Conservation (phyloP, 2,329 filamentous ascomycete genomes). For the Exophiala sideris region DNA sequence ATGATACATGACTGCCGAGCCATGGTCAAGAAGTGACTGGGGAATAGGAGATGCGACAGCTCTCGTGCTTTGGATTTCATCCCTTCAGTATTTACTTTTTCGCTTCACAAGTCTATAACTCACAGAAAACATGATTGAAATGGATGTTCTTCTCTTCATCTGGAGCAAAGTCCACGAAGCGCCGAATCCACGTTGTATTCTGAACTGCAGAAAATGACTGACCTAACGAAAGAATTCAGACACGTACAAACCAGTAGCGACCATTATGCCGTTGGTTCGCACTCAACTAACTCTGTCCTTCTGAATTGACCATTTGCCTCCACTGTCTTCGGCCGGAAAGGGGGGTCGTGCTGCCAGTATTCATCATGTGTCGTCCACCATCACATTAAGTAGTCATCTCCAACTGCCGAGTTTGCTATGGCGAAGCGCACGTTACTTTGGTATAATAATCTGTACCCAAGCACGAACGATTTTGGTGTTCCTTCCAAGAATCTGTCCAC, state of each 20-base stretch:
- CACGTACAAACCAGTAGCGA: no score
- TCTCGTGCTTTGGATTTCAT: background rate
- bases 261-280: no score
- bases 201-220: no score
- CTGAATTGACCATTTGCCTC: background rate
- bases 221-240: no score
- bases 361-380: no score
- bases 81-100: background rate
- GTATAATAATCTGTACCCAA: conserved; percentile 2
- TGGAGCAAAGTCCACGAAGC: no score
- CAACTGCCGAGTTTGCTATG: background rate
- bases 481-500: background rate
- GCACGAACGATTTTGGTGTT: conserved; percentile 9
- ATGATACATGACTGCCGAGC: background rate
- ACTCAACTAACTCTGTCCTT: background rate
- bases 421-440: background rate
- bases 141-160: no score
- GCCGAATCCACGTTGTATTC: no score
- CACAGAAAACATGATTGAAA: no score
- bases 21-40: no score
- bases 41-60: background rate
- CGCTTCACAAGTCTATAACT: no score
- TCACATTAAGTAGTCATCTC: no score
- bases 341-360: background rate
- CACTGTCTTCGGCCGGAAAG: background rate